These are phyloP conservation scores for Rhodotorula sp. DNA, from an alignment of 1,284 basidiomycete species.

Conservation along the genomic window DNA sequence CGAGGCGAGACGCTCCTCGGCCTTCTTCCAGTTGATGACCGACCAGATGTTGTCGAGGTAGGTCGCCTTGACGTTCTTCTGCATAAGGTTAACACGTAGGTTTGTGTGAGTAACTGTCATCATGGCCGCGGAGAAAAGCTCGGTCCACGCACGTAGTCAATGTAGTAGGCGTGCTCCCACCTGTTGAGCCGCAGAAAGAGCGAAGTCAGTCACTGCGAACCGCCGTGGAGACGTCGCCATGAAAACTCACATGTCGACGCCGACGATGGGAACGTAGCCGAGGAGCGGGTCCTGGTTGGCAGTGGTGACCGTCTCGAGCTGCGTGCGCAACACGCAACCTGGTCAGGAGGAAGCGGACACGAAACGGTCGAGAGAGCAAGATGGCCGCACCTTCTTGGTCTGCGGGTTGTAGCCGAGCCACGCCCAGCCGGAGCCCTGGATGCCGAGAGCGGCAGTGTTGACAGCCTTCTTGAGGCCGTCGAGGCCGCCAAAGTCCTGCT, in stretches of 20 bases:
- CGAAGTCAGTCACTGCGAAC: background rate
- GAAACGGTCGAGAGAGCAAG: no score
- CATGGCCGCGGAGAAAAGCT: no score
- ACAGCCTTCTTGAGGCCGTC: conserved; percentile 73
- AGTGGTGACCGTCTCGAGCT: conserved; percentile 60
- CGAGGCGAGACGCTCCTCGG: conserved; percentile 63
- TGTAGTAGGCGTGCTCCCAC: conserved; percentile 61
- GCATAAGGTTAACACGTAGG: conserved; percentile 53
- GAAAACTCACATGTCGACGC: conserved; percentile 74
- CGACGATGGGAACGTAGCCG: conserved; percentile 81
- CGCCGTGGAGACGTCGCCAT: background rate
- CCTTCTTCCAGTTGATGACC: conserved; percentile 89
- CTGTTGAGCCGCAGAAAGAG: background rate
- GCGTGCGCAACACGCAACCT: background rate
- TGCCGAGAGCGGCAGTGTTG: conserved; percentile 82
- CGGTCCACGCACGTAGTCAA: conserved; percentile 54
- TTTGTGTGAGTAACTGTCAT: no score
- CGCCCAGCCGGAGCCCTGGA: conserved; percentile 98
- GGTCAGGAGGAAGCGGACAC: background rate
- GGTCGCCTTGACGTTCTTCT: conserved; percentile 63
- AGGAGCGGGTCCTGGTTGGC: conserved; percentile 96
- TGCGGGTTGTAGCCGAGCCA: conserved; percentile 79
- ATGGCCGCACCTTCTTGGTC: conserved; percentile 62
- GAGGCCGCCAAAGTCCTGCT: conserved; percentile 78
- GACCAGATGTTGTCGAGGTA: conserved; percentile 66